Base-by-base conservation (phyloP, 2,329 filamentous ascomycete genomes). In the Paracorniculantispora psalliotae region DNA sequence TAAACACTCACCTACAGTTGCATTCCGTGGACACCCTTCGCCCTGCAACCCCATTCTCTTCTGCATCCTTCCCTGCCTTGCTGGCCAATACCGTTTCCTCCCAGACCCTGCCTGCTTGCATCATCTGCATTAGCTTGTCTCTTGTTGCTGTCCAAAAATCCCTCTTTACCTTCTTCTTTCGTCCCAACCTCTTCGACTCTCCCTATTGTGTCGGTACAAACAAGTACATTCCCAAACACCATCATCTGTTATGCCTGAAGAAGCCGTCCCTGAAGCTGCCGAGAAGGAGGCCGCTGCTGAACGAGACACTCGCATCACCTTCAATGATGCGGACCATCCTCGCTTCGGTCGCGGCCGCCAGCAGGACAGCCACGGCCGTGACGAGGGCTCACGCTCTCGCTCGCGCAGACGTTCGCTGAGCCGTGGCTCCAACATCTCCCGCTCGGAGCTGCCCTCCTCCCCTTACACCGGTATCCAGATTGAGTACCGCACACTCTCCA, bases 401-500 rank as follows among this genome's bases (percentile, higher is more conserved):
- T 67, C 64, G 23, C 66, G 66, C 50, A 23, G 63, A 23, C 63
- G 65, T 54, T 67, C 66, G 5, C 5, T 64, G 57, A 67, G 66
- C 43, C 62, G 64, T 10, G 55, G 51, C 25, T 65, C 63, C 7
- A 47, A 60, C 49, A 57, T 59, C 25, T 67, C 67, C 15, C 63
- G 62, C 47, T 62, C 66, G 28, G 67, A 68, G 66, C 2, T 69
- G 17, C 62, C 72, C 10, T 60, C 68, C 1, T 69, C 70, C 5
- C 71, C 71, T 1, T 73, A 73, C 62, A 68, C 69, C 1, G 73
- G 71, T 28, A 65, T 73, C 3, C 74, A 70, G 41, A 76, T 76
- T 56, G 70, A 73, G 58, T 76, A 75, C 60, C 72, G 73, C n/a
- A 75, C 72, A 17, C 63, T 75, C 5, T 75, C 73, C 47, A 74